A percentile compares a stretch with the other conserved stretches of the same genome.
Conservation (phyloP, 305 asterid genomes). For the Solanum hybrid region DNA sequence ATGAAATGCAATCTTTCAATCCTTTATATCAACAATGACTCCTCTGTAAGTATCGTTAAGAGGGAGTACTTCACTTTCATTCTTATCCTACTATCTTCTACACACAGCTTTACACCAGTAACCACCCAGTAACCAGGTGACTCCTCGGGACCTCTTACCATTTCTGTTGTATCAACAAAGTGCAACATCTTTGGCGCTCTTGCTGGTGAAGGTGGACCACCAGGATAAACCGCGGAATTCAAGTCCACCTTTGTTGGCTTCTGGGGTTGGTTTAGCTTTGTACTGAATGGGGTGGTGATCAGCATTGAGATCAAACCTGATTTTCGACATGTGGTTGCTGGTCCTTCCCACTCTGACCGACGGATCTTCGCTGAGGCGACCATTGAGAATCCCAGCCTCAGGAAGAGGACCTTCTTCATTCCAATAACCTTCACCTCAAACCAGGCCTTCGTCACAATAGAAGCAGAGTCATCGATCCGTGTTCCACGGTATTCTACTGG, state of each 20-base stretch:
- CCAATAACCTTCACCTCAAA: slow-evolving; percentile 74
- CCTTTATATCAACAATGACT: slow-evolving; percentile 47
- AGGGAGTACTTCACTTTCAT: slow-evolving; percentile 68
- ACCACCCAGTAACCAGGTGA: slow-evolving; percentile 90
- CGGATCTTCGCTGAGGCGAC: slow-evolving; percentile 62
- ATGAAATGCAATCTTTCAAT: slow-evolving; percentile 2
- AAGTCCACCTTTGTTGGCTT: slow-evolving; percentile 46
- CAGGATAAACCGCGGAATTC: slow-evolving; percentile 84
- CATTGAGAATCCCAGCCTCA: slow-evolving; percentile 81
- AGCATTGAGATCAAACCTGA: slow-evolving; percentile 74
- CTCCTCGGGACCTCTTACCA: slow-evolving; percentile 86
- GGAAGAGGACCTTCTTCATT: slow-evolving; percentile 78
- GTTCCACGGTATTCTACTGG: slow-evolving; percentile 75
- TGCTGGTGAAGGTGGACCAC: slow-evolving; percentile 76
- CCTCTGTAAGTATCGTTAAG: slow-evolving; percentile 66
- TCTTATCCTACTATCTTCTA: slow-evolving; percentile 63
- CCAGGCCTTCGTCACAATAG: slow-evolving; percentile 77
- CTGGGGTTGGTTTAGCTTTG: slow-evolving; percentile 35
- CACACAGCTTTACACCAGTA: slow-evolving; percentile 79
- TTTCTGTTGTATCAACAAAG: slow-evolving; percentile 72
- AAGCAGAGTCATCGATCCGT: slow-evolving; percentile 65
- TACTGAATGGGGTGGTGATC: slow-evolving; percentile 64
- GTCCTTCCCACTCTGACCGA: slow-evolving; percentile 89
- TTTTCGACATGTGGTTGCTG: slow-evolving; percentile 45
- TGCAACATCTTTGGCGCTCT: slow-evolving; percentile 70